Conservation (phyloP, 2,329 filamentous ascomycete genomes). For the Pyricularia pennisetigena region DNA sequence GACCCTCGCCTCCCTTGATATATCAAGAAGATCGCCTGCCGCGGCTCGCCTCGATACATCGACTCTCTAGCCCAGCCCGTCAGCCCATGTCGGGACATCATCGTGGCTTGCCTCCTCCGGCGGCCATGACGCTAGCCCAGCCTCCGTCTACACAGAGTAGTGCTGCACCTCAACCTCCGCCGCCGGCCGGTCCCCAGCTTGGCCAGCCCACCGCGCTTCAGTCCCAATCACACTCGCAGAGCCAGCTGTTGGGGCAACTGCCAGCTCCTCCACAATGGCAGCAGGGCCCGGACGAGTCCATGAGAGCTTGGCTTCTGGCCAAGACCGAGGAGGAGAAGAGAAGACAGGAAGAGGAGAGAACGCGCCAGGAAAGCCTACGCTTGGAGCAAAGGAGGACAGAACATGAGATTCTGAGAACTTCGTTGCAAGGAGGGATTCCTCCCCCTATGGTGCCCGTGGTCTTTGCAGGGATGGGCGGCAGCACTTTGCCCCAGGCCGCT, state of each 20-base stretch:
- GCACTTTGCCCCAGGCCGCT: slow-evolving; percentile 47
- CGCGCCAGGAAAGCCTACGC: slow-evolving; percentile 52
- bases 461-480: slow-evolving; percentile 62
- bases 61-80: slow-evolving; percentile 33
- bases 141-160: slow-evolving; percentile 8
- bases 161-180: slow-evolving; percentile 6
- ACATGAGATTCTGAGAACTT: slow-evolving; percentile 61
- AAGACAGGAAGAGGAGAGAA: slow-evolving; percentile 65
- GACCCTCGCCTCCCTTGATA: slow-evolving; percentile 43
- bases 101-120: slow-evolving; percentile 59
- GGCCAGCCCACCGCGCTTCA: slow-evolving; percentile 15
- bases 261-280: slow-evolving; percentile 60
- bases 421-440: slow-evolving; percentile 59
- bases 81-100: slow-evolving; percentile 60
- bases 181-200: slow-evolving; percentile 1
- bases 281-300: slow-evolving; percentile 57
- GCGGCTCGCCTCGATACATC: slow-evolving; percentile 25
- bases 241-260: slow-evolving; percentile 35
- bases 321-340: slow-evolving; percentile 66
- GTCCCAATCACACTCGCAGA: not conserved
- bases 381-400: slow-evolving; percentile 66
- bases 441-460: slow-evolving; percentile 66
- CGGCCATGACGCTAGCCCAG: slow-evolving; percentile 48
- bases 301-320: slow-evolving; percentile 61
- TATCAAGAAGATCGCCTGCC: slow-evolving; percentile 37